phyloP scores from a whole-genome alignment of 371 early-diverging fungal species.

The Gilbertella persicaria region DNA sequence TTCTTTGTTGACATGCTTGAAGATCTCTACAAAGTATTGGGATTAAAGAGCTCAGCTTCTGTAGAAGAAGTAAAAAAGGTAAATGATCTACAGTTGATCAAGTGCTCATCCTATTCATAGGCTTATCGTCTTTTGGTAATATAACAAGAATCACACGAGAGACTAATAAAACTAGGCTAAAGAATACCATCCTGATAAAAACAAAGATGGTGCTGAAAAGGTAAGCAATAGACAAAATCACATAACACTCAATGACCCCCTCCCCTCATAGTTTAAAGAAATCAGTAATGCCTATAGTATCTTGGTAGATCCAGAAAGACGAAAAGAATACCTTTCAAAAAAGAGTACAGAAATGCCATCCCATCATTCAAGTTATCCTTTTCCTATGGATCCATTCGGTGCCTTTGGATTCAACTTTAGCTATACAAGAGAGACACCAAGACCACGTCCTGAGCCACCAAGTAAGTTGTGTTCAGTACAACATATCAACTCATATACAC shows the following conservation, averaged over 20 bases:
- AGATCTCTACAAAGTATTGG: conserved; percentile 1
- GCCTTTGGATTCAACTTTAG: no score
- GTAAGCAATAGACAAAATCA: neutral
- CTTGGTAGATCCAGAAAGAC: conserved; percentile 7
- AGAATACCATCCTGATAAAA: conserved; percentile 17
- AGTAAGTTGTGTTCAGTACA: no score
- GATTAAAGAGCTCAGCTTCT: neutral
- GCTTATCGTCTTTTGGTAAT: neutral
- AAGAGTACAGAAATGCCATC: neutral
- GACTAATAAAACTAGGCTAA: conserved; percentile 5
- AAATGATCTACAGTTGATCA: neutral
- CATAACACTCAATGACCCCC: neutral
- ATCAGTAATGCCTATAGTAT: conserved; percentile 8
- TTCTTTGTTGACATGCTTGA: conserved; percentile 2
- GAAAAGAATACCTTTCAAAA: neutral
- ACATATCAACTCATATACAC: no score
- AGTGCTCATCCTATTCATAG: neutral
- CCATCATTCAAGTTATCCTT: neutral
- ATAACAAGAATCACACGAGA: neutral
- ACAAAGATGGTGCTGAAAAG: conserved; percentile 14
- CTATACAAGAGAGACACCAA: no score
- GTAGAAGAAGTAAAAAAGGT: conserved; percentile 7
- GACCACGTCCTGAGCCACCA: no score
- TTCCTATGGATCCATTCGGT: neutral
- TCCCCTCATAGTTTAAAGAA: conserved; percentile 11